Conservation (phyloP, 2,329 filamentous ascomycete genomes). For the Gnomoniopsis sp. region DNA sequence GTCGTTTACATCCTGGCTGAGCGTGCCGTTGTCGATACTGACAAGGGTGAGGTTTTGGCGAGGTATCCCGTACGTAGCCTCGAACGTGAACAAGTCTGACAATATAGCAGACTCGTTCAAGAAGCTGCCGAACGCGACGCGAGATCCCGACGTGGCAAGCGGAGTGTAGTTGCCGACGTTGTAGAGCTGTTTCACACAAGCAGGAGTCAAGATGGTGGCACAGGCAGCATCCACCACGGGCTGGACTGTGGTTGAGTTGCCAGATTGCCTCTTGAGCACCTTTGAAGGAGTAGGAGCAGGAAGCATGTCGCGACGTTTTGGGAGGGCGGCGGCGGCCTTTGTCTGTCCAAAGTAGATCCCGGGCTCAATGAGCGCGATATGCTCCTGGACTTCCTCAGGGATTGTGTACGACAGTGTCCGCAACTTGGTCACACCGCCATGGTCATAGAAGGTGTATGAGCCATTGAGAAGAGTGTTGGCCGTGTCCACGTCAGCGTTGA, state of each 20-base stretch:
- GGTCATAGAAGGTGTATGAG: slow-evolving; percentile 25
- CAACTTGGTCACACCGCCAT: slow-evolving; percentile 9
- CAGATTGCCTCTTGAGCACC: not conserved
- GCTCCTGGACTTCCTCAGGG: not conserved
- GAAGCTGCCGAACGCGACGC: slow-evolving; percentile 43
- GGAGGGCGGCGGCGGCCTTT: not conserved
- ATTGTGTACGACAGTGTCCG: not conserved
- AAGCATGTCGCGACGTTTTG: not conserved
- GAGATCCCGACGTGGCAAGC: slow-evolving; percentile 37
- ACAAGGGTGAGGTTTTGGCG: not conserved
- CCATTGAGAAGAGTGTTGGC: slow-evolving; percentile 26
- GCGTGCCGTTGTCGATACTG: slow-evolving; percentile 1
- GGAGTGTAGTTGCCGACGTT: slow-evolving; percentile 40
- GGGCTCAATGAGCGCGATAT: not conserved
- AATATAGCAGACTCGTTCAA: slow-evolving; percentile 39
- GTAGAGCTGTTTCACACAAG: slow-evolving; percentile 43
- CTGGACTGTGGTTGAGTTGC: not conserved
- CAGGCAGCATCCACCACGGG: slow-evolving; percentile 20
- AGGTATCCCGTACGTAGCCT: slow-evolving; percentile 7
- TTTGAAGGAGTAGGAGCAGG: not conserved
- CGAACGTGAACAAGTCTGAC: slow-evolving; percentile 15
- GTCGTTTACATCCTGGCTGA: slow-evolving; percentile 18
- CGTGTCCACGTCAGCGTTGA: slow-evolving; percentile 23
- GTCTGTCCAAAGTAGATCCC: not conserved
- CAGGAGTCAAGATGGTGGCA: slow-evolving; percentile 35